A percentile compares a stretch with the other conserved stretches of the same genome.
Conservation (phyloP, 2,329 filamentous ascomycete genomes). For the Colletotrichum siamense region DNA sequence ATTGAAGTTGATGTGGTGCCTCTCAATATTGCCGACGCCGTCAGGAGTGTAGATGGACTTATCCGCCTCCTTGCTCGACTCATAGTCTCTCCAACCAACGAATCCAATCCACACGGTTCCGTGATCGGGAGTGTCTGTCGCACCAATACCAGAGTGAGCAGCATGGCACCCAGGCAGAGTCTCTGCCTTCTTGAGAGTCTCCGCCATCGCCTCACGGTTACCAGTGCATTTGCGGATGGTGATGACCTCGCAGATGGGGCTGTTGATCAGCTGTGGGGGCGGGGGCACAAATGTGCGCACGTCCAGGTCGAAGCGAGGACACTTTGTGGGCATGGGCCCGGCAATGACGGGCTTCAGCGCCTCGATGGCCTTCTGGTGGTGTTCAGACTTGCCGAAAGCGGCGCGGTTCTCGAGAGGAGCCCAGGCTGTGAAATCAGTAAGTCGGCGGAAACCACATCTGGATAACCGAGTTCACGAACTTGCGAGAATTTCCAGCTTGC, state of each 20-base stretch:
- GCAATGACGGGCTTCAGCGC: neutral
- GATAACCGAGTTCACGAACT: neutral
- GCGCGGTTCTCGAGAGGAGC: neutral
- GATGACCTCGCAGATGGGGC: slow-evolving; percentile 14
- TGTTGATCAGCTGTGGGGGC: slow-evolving; percentile 13
- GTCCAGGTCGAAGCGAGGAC: slow-evolving; percentile 11
- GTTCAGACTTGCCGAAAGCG: slow-evolving; percentile 1
- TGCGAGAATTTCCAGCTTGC: slow-evolving; percentile 8
- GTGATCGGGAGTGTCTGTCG: neutral
- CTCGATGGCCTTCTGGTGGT: slow-evolving; percentile 11
- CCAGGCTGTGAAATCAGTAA: neutral
- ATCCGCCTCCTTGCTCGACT: slow-evolving; percentile 10
- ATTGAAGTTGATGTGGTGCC: slow-evolving; percentile 16
- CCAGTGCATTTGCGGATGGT: slow-evolving; percentile 2
- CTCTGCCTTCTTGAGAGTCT: slow-evolving; percentile 3
- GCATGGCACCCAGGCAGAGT: neutral
- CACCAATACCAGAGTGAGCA: neutral
- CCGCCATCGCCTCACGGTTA: neutral
- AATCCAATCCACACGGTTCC: slow-evolving; percentile 16
- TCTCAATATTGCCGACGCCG: neutral
- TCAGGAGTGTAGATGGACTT: neutral
- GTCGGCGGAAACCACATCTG: neutral
- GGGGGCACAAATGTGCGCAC: neutral
- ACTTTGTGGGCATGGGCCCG: neutral
- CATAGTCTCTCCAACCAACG: slow-evolving; percentile 1